Conservation (phyloP, 176 grass and related monocot species). For the Oryza australiensis region DNA sequence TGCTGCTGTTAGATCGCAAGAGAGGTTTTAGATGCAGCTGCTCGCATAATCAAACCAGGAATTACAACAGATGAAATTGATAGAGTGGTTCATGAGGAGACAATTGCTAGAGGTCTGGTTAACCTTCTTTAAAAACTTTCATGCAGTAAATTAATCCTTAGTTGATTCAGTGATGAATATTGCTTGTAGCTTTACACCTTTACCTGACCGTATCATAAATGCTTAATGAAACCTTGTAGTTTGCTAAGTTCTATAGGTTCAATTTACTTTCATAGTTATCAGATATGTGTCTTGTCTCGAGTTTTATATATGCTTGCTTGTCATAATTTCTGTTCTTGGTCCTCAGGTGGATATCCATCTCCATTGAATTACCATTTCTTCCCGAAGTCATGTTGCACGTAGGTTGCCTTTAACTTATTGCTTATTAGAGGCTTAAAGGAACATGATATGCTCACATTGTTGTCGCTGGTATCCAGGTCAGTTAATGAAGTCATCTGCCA, state of each 20-base stretch:
- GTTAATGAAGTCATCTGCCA: conserved; percentile 98
- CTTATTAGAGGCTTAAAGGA: conserved; percentile 23
- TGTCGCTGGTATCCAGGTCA: conserved; percentile 59
- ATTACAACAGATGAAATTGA: conserved; percentile 99
- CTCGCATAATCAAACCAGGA: conserved; percentile 82
- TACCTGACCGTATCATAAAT: neutral
- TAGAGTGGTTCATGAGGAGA: conserved; percentile 90
- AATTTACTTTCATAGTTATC: conserved; percentile 16
- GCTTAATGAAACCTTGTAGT: neutral
- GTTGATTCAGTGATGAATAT: conserved; percentile 16
- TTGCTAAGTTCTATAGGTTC: conserved; percentile 6
- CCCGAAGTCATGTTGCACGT: conserved; percentile 99
- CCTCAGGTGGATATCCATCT: conserved; percentile 94
- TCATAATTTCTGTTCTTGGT: conserved; percentile 35
- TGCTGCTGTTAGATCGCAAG: conserved; percentile 72
- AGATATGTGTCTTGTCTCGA: conserved; percentile 20
- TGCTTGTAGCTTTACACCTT: conserved; percentile 12
- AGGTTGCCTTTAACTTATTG: conserved; percentile 53
- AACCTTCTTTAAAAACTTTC: conserved; percentile 19
- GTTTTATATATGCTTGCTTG: conserved; percentile 14
- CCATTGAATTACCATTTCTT: conserved; percentile 98
- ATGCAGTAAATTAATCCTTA: conserved; percentile 19
- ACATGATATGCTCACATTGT: conserved; percentile 31
- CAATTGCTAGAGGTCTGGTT: conserved; percentile 78
- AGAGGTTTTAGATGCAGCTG: conserved; percentile 91